phyloP scores from a whole-genome alignment of 352 stramenopile species.

The Pythium aquatile region DNA sequence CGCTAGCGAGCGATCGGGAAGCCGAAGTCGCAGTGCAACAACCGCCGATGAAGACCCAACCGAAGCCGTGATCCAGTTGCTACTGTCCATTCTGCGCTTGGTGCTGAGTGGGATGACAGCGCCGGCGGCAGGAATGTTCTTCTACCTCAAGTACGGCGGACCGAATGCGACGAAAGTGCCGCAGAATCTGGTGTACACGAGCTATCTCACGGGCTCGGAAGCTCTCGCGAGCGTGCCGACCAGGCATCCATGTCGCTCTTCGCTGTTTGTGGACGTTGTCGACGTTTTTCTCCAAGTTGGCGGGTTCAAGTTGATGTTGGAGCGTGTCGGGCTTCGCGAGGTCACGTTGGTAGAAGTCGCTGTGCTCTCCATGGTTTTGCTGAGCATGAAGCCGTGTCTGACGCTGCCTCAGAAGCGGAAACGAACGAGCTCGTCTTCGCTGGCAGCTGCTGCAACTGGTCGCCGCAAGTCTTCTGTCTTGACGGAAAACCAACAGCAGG shows the following conservation, averaged over 20 bases:
- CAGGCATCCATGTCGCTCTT: conserved; percentile 70
- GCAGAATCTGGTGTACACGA: conserved; percentile 71
- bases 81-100: conserved; percentile 72
- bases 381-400: conserved; percentile 75
- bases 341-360: conserved; percentile 58
- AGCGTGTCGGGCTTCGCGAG: conserved; percentile 46
- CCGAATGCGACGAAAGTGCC: conserved; percentile 54
- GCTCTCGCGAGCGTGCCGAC: conserved; percentile 49
- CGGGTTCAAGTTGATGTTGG: conserved; percentile 70
- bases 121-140: conserved; percentile 67
- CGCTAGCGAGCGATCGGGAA: background rate
- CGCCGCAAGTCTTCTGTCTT: conserved; percentile 40
- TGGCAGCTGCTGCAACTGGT: conserved; percentile 15
- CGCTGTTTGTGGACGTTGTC: conserved; percentile 83
- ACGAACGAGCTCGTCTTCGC: conserved; percentile 16
- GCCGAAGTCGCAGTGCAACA: background rate
- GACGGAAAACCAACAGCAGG: conserved; percentile 33
- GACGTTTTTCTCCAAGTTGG: conserved; percentile 84
- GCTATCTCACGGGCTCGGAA: conserved; percentile 65
- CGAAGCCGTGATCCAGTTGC: conserved; percentile 28
- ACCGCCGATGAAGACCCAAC: conserved; percentile 3
- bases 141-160: conserved; percentile 82
- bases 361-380: conserved; percentile 66
- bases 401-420: conserved; percentile 41
- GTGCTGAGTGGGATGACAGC: conserved; percentile 66